Conservation (phyloP, 2,329 filamentous ascomycete species). For the Aspergillus sojae region DNA sequence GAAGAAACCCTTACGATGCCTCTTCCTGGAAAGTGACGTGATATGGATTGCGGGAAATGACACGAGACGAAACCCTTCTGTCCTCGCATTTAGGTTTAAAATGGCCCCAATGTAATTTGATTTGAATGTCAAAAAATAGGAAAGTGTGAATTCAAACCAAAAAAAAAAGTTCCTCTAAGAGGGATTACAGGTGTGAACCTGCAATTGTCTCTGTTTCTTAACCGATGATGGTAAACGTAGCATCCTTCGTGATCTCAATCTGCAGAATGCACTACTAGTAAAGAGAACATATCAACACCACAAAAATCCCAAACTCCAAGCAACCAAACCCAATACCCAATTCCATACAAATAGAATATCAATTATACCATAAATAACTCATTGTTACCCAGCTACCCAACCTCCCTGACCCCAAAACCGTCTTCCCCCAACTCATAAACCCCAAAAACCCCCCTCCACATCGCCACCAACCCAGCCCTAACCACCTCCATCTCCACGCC, state of each 20-base stretch:
- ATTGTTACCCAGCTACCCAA: background rate
- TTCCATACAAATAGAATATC: no score
- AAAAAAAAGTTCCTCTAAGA: background rate
- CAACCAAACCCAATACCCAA: background rate
- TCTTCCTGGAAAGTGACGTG: conserved; percentile 9
- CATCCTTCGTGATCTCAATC: background rate
- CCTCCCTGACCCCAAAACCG: background rate
- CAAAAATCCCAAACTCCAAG: background rate
- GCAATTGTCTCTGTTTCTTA: background rate
- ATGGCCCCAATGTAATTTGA: conserved; percentile 34
- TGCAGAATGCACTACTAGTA: background rate
- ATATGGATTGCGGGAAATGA: conserved; percentile 13
- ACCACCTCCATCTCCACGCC: background rate
- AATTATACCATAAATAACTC: no score
- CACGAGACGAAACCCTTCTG: conserved; percentile 12
- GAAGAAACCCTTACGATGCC: conserved; percentile 8
- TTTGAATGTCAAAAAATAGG: conserved; percentile 34
- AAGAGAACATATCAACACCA: background rate
- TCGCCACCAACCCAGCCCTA: background rate
- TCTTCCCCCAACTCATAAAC: background rate
- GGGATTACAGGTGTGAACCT: background rate
- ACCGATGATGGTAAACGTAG: background rate
- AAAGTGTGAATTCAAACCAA: conserved; percentile 23
- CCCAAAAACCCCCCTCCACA: background rate
- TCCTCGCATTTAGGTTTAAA: conserved; percentile 20